Conservation (phyloP, 495 filamentous ascomycete species). For the Trichoderma asperelloides region DNA sequence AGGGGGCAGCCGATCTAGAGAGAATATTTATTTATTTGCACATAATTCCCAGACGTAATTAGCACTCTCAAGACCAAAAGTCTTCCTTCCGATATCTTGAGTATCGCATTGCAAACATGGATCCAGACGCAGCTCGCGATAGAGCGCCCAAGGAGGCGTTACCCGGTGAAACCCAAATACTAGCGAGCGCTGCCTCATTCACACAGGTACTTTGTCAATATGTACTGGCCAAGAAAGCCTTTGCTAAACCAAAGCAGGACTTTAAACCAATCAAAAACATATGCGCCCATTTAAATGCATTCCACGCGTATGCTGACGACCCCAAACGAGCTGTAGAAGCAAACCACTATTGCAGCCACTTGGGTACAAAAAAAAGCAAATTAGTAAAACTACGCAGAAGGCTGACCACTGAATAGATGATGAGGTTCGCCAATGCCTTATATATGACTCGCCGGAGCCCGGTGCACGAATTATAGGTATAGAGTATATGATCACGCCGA, state of each 20-base stretch:
- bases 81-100: background rate
- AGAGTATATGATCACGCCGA: constrained; percentile 84
- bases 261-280: constrained; percentile 67
- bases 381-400: background rate
- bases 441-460: constrained; percentile 62
- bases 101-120: background rate
- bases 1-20: background rate
- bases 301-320: constrained; percentile 70
- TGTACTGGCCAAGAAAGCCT: background rate
- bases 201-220: background rate
- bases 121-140: background rate
- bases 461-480: constrained; percentile 73
- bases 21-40: background rate
- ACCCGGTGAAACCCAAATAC: background rate
- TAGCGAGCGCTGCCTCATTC: background rate
- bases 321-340: constrained; percentile 60
- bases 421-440: constrained; percentile 63
- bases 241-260: constrained; percentile 29
- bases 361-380: constrained; percentile 45
- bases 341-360: constrained; percentile 78
- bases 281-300: constrained; percentile 80
- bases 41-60: background rate
- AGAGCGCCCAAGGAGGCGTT: background rate
- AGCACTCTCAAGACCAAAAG: background rate
- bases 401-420: constrained; percentile 19